These are phyloP conservation scores for Graphilbum fragrans DNA, from an alignment of 2,329 filamentous ascomycete species.

Conservation along the genomic window DNA sequence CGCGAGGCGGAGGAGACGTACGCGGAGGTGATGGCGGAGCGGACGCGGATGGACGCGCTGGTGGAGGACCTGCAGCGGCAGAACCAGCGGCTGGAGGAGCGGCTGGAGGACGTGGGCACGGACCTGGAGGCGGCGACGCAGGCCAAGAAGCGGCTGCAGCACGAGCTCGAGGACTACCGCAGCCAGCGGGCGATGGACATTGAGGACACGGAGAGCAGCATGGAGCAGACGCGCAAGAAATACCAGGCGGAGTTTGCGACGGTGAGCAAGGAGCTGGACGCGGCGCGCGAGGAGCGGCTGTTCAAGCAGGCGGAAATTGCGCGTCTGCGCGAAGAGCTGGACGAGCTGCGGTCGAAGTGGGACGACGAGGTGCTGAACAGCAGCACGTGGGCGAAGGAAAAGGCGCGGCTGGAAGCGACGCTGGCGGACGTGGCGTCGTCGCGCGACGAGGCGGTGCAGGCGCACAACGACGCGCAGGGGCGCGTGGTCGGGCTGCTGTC, in stretches of 20 bases:
- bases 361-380: conserved; percentile 96
- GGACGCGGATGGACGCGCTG: conserved; percentile 75
- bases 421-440: conserved; percentile 80
- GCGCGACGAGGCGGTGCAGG: conserved; percentile 84
- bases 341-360: conserved; percentile 92
- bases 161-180: conserved; percentile 94
- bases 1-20: conserved; percentile 86
- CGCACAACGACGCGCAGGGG: conserved; percentile 88
- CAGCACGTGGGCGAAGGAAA: conserved; percentile 97
- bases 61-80: conserved; percentile 86
- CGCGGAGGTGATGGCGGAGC: conserved; percentile 80
- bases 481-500: conserved; percentile 85
- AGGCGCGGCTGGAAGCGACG: conserved; percentile 79
- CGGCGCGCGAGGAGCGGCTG: conserved; percentile 79
- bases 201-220: conserved; percentile 88
- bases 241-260: conserved; percentile 89
- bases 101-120: conserved; percentile 79
- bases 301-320: conserved; percentile 81
- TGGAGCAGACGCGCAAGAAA: conserved; percentile 96
- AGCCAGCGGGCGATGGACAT: conserved; percentile 92
- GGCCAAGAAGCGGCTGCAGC: conserved; percentile 86
- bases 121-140: conserved; percentile 78
- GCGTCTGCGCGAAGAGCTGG: conserved; percentile 85
- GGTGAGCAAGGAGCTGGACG: conserved; percentile 81
- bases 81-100: conserved; percentile 81